Conservation (phyloP, 441 rosid genomes). For the Biscutella laevigata region DNA sequence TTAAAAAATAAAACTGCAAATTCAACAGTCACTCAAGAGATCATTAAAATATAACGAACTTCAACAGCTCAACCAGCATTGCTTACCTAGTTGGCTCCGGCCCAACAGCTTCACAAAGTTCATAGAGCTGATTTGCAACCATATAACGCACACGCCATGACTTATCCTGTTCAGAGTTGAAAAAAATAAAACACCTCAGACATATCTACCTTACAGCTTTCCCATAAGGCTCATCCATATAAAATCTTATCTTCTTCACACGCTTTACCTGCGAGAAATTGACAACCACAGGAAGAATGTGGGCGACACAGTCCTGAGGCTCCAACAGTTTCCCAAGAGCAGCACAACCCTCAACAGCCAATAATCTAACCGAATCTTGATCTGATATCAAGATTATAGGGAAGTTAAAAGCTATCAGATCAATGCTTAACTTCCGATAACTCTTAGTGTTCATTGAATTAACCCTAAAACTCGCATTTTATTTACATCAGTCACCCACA, state of each 20-base stretch:
- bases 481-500: background rate
- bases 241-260: background rate
- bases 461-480: background rate
- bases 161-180: conserved; percentile 52
- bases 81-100: conserved; percentile 80
- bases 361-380: conserved; percentile 90
- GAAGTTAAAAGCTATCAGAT: background rate
- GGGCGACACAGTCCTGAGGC: conserved; percentile 74
- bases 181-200: conserved; percentile 4
- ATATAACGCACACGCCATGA: conserved; percentile 97
- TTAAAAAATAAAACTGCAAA: background rate
- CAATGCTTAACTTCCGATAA: background rate
- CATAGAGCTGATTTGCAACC: conserved; percentile 92
- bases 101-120: conserved; percentile 88
- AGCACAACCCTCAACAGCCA: conserved; percentile 96
- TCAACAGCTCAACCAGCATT: conserved; percentile 14
- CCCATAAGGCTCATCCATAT: background rate
- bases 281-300: conserved; percentile 78
- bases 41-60: background rate
- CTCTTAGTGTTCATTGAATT: background rate
- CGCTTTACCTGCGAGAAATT: conserved; percentile 76
- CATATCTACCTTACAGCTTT: background rate
- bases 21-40: background rate
- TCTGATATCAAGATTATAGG: conserved; percentile 38
- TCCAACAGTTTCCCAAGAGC: conserved; percentile 89